Evolutionary conservation across 2,329 filamentous ascomycete genomes (phyloP).

Genomic region (Trichoderma hamatum): DNA sequence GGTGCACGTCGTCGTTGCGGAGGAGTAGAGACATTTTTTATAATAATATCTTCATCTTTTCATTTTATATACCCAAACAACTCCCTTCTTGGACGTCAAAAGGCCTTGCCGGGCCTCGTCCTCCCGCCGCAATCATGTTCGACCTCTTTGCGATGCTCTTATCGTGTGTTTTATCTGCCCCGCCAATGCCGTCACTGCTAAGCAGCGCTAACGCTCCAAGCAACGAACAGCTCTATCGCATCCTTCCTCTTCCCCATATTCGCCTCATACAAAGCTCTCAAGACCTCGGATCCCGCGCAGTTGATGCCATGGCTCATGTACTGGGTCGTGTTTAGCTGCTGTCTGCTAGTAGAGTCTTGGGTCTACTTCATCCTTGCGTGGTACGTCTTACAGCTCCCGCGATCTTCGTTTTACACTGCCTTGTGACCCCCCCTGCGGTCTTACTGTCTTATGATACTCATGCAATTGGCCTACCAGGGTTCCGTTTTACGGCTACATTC

Average conservation of each 20-base stretch:
- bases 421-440: neutral
- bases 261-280: constrained; percentile 96
- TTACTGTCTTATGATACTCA: neutral
- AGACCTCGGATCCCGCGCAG: constrained; percentile 84
- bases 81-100: constrained; percentile 32
- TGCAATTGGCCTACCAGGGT: constrained; percentile 56
- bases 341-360: constrained; percentile 83
- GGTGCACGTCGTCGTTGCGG: neutral
- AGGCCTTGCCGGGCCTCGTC: constrained; percentile 33
- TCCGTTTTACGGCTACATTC: constrained; percentile 91
- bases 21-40: neutral
- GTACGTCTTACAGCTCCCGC: constrained; percentile 45
- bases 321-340: constrained; percentile 89
- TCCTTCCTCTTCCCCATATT: constrained; percentile 95
- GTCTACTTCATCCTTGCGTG: constrained; percentile 84
- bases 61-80: neutral
- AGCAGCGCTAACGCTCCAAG: constrained; percentile 27
- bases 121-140: constrained; percentile 61
- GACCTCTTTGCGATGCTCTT: constrained; percentile 76
- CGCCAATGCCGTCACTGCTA: constrained; percentile 27
- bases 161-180: constrained; percentile 60
- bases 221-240: constrained; percentile 67
- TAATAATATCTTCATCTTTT: neutral
- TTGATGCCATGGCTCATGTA: constrained; percentile 99
- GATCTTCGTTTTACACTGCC: neutral